Conservation (phyloP, 1,284 basidiomycete species). For the Anthracocystis panici-leucophaei region DNA sequence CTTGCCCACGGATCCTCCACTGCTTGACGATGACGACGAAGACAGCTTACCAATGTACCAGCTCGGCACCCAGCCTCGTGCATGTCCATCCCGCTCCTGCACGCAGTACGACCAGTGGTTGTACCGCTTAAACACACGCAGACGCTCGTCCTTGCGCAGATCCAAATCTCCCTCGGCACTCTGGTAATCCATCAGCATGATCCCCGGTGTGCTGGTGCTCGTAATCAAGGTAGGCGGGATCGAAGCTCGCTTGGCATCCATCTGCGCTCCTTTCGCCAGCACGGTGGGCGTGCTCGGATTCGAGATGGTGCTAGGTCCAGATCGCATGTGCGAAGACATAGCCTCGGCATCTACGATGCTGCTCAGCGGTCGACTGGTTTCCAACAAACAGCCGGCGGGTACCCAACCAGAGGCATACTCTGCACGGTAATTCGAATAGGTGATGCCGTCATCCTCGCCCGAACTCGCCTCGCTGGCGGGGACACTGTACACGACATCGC, state of each 20-base stretch:
- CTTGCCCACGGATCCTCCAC: slow-evolving; percentile 15
- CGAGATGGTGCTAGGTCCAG: slow-evolving; percentile 37
- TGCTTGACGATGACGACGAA: slow-evolving; percentile 16
- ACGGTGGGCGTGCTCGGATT: slow-evolving; percentile 46
- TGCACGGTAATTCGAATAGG: slow-evolving; percentile 35
- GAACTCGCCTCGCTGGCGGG: slow-evolving; percentile 74
- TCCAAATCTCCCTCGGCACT: slow-evolving; percentile 85
- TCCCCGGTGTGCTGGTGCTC: slow-evolving; percentile 90
- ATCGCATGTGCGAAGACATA: slow-evolving; percentile 7
- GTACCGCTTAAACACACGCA: slow-evolving; percentile 94
- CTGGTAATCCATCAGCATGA: slow-evolving; percentile 93
- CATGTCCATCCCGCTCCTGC: slow-evolving; percentile 58
- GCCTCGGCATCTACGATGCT: slow-evolving; percentile 63
- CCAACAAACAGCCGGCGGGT: slow-evolving; percentile 84
- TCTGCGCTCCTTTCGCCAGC: slow-evolving; percentile 12
- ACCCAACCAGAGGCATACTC: slow-evolving; percentile 68
- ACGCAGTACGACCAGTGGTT: slow-evolving; percentile 90
- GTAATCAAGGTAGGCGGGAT: slow-evolving; percentile 88
- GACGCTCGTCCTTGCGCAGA: slow-evolving; percentile 83
- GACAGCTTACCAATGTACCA: slow-evolving; percentile 63
- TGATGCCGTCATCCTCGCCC: slow-evolving; percentile 42
- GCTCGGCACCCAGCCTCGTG: slow-evolving; percentile 66
- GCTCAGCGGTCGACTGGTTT: slow-evolving; percentile 74
- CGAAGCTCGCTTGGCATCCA: slow-evolving; percentile 71
- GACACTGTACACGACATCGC: slow-evolving; percentile 80